Conservation (phyloP, 129 eudicot genomes). For the Chrysanthemum lavandulifolium region DNA sequence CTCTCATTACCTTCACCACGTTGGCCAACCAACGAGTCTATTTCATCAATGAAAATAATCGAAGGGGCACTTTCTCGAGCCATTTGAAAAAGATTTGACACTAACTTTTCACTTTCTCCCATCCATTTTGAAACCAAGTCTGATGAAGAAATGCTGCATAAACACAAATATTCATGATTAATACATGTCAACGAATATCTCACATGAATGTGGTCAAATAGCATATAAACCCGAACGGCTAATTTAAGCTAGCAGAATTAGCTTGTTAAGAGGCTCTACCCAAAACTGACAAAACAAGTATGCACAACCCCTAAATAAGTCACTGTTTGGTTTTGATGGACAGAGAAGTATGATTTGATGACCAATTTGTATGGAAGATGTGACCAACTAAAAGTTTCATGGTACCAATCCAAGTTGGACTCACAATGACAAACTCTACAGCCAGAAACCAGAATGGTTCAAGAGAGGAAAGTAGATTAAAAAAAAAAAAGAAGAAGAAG, state of each 20-base stretch:
- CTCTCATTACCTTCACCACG: conserved; percentile 81
- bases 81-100: conserved; percentile 67
- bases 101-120: conserved; percentile 80
- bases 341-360: not conserved
- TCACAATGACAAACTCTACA: not conserved
- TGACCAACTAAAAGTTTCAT: not conserved
- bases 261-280: not conserved
- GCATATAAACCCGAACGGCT: conserved; percentile 2
- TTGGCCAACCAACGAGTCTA: conserved; percentile 68
- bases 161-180: conserved; percentile 21
- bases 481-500: not conserved
- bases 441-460: not conserved
- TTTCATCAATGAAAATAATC: conserved; percentile 67
- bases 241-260: not conserved
- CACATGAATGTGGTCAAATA: conserved; percentile 7
- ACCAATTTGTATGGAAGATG: not conserved
- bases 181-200: conserved; percentile 2
- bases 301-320: not conserved
- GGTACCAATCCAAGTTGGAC: not conserved
- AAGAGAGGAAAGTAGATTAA: not conserved
- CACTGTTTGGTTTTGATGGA: not conserved
- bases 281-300: not conserved
- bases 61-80: conserved; percentile 77
- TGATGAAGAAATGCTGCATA: conserved; percentile 58
- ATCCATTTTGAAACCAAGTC: conserved; percentile 77